Evolutionary conservation across 164 flowering plant genomes (phyloP), one percentile per base, ranked within the genome.

Genomic region (Saururus chinensis): DNA sequence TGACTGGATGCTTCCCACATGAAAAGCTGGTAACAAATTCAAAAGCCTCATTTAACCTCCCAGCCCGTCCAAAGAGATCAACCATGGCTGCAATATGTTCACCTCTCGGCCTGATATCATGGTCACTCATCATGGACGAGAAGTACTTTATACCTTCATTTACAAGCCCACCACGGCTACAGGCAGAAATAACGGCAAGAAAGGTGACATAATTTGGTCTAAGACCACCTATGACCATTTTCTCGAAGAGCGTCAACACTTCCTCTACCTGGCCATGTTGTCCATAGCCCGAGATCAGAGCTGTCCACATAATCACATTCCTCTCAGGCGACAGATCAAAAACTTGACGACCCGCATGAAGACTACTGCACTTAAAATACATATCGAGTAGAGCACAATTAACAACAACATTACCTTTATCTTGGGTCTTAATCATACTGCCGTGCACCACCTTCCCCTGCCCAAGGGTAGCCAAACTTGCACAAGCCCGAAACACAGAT

Each of bases 31-130:
- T 61, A 68, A 81, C 85, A 73, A 84, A 77, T 41, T 82, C 79
- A 64, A 75, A 80, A 58, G 95, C 95, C 66, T 87, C 92, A 26
- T 74, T 55, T 63, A 87, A 71, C 72, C 72, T 78, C 37, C 95
- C 95, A 62, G 97, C 78, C 56, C 90, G 88, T 4, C 90, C 92
- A 53, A 86, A 74, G 37, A 90, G 79, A 71, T 88, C 87, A 60
- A 86, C 88, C 78, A 90, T 77, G 14, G 81, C 84, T 42, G 91
- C 87, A 79, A 82, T 81, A 68, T 89, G 95, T 65, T 84, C 78
- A 60, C 60, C 82, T 64, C 75, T 77, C 9, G 92, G 92, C 53
- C 68, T 76, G 68, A 89, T 77, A 11, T 76, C 81, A 81, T 80
- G 81, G 51, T 79, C 84, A 59, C 77, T 79, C 6, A 60, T 69